phyloP scores from a whole-genome alignment of 202 grass and related monocot genomes.

The Setaria italica region DNA sequence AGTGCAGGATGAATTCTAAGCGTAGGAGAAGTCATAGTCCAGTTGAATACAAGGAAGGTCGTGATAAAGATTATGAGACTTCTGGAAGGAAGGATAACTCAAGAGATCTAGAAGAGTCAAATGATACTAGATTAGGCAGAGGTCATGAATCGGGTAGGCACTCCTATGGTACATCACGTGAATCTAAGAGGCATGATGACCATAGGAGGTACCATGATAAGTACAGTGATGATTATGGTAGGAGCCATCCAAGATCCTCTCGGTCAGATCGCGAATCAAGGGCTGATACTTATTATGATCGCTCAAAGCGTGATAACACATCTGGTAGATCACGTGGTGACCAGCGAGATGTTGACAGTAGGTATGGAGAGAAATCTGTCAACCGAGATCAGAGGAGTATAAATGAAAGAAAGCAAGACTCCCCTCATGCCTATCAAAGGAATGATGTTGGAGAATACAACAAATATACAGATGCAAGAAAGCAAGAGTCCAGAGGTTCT shows the following conservation, averaged over 20 bases:
- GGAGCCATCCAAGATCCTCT: slow-evolving; percentile 60
- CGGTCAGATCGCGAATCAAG: slow-evolving; percentile 59
- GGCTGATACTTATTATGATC: slow-evolving; percentile 53
- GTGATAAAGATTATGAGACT: slow-evolving; percentile 44
- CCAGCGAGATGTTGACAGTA: slow-evolving; percentile 46
- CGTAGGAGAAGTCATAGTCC: slow-evolving; percentile 60
- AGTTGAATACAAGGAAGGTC: slow-evolving; percentile 54
- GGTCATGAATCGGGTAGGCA: slow-evolving; percentile 63
- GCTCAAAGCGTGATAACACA: slow-evolving; percentile 43
- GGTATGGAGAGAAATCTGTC: slow-evolving; percentile 51
- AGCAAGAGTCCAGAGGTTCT: slow-evolving; percentile 52
- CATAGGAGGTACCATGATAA: slow-evolving; percentile 68
- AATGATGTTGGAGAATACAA: no score
- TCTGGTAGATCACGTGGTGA: slow-evolving; percentile 58
- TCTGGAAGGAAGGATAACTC: slow-evolving; percentile 53
- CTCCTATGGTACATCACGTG: slow-evolving; percentile 54
- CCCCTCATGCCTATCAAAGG: not conserved
- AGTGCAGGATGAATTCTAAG: slow-evolving; percentile 51
- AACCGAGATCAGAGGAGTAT: slow-evolving; percentile 55
- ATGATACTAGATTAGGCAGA: slow-evolving; percentile 46
- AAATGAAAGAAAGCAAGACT: slow-evolving; percentile 58
- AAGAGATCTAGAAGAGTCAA: slow-evolving; percentile 56
- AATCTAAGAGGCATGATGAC: slow-evolving; percentile 71
- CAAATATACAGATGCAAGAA: slow-evolving; percentile 40
- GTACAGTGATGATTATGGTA: slow-evolving; percentile 63